Base-by-base conservation (phyloP, 768 basidiomycete genomes). In the Dictyophora rubrovolvata region DNA sequence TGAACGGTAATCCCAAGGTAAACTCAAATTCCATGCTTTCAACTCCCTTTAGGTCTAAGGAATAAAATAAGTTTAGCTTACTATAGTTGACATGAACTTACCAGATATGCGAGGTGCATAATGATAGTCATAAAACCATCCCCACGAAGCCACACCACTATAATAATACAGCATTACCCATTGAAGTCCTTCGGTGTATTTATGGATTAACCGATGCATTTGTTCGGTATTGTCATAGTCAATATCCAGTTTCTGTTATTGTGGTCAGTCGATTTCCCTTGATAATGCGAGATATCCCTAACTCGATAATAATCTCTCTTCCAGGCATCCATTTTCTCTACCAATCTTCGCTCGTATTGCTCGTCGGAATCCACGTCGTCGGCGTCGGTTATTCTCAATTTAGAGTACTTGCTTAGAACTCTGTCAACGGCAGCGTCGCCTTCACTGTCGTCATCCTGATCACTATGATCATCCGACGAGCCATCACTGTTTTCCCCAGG, bases 141-240 rank as follows among this genome's bases (percentile, higher is more conserved):
- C 82, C 96, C 96, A 99, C 16, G 92, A 94, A 5, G 93, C 89
- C 17, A 98, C 93, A 5, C 96, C 96, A 62, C 88, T 83, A 70
- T 97, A 98, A 70, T 99, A 99, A 71, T 99, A 99, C 68, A 93
- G 89, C 87, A 99, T 89, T 34, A 98, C 93, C 96, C 95, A 98
- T 68, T 99, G 96, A 62, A 99, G 72, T 0, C 96, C 96, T 68
- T 98, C 91, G 17, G 90, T 81, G 69, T 96, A 99, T 59, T 83
- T 80, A 67, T 79, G 93, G 12, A 82, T 77, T 56, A 99, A 74
- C 52, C 83, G 76, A 22, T 79, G 75, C 77, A 93, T 82, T 54
- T 81, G 77, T 62, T 85, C 75, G 5, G 83, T 78, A 64, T 87
- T 71, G 61, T 88, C 79, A 62, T 81, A 89, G 9, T 84, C 84